These are phyloP conservation scores for Cutaneotrichosporon dermatis DNA, from an alignment of 1,284 basidiomycete species.

Conservation along the genomic window DNA sequence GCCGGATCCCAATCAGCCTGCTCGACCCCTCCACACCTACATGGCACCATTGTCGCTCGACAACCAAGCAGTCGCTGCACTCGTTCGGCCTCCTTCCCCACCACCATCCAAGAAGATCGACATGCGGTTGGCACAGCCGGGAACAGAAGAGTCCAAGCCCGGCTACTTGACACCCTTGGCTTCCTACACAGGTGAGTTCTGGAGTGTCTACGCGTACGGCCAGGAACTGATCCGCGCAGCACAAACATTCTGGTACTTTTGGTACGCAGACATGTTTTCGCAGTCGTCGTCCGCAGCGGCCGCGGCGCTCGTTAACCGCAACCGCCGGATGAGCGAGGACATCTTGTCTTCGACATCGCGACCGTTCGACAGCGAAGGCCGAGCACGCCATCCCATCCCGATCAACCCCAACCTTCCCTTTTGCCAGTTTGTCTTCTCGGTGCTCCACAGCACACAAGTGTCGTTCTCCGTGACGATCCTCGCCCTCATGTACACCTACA, in stretches of 20 bases:
- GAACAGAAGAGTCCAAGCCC: constrained; percentile 32
- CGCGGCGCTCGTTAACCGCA: constrained; percentile 1
- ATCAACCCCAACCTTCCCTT: constrained; percentile 16
- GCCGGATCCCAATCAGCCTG: constrained; percentile 9
- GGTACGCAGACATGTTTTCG: constrained; percentile 34
- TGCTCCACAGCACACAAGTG: constrained; percentile 82
- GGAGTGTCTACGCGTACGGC: too few relatives aligned
- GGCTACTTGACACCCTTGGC: constrained; percentile 40
- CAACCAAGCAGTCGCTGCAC: background rate
- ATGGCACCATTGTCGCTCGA: constrained; percentile 17
- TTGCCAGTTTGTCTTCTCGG: constrained; percentile 23
- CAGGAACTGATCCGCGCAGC: constrained; percentile 25
- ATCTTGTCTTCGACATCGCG: constrained; percentile 7
- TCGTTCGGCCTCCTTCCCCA: constrained; percentile 7
- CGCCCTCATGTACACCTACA: constrained; percentile 81
- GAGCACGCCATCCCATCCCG: constrained; percentile 9
- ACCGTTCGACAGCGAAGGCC: constrained; percentile 20
- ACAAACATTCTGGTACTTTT: constrained; percentile 43
- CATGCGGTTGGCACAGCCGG: constrained; percentile 40
- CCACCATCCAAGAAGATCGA: constrained; percentile 26
- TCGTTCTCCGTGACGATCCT: constrained; percentile 85
- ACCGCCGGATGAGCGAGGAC: constrained; percentile 10
- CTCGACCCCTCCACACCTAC: constrained; percentile 13
- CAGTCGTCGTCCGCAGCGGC: background rate
- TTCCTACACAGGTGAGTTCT: constrained; percentile 38